A percentile compares a stretch with the other conserved stretches of the same genome.
Evolutionary conservation across 192 early-diverging fungal species (phyloP).

Genomic region (Thamnidium elegans): DNA sequence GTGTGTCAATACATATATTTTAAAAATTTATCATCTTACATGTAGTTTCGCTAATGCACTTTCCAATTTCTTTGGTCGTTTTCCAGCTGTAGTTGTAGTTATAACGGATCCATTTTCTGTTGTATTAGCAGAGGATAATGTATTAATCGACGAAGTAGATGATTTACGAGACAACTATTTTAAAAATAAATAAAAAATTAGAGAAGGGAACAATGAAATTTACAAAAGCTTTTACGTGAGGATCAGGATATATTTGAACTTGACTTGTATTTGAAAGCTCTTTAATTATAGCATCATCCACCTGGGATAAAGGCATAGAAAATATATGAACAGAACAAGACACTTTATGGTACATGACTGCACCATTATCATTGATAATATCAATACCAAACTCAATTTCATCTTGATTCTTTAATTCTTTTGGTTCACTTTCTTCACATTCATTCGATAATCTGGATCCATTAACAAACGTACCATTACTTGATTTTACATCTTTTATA

Average conservation of each 20-base stretch:
- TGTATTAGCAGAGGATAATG: slow-evolving; percentile 1
- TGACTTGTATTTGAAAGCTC: slow-evolving; percentile 13
- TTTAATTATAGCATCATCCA: slow-evolving; percentile 18
- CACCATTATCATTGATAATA: slow-evolving; percentile 70
- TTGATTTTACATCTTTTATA: slow-evolving; percentile 73
- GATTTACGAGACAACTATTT: slow-evolving; percentile 9
- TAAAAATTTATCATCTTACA: slow-evolving; percentile 6
- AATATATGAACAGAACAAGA: slow-evolving; percentile 25
- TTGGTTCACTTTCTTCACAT: slow-evolving; percentile 52
- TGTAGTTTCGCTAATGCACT: slow-evolving; percentile 17
- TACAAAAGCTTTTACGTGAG: not conserved
- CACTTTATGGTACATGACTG: slow-evolving; percentile 37
- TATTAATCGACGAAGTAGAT: slow-evolving; percentile 15
- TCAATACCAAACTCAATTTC: slow-evolving; percentile 78
- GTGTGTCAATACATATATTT: not conserved
- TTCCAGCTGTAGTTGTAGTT: not conserved
- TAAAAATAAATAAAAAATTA: not conserved
- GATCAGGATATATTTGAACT: slow-evolving; percentile 23
- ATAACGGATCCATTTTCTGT: not conserved
- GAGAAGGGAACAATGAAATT: not conserved
- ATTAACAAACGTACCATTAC: slow-evolving; percentile 84
- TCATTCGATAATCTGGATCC: slow-evolving; percentile 66
- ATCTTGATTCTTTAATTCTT: slow-evolving; percentile 60
- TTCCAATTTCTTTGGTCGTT: slow-evolving; percentile 10
- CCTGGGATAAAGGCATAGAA: slow-evolving; percentile 10